Evolutionary conservation across 805 yeast species (phyloP).

Genomic region (Pichia paraexigua): DNA sequence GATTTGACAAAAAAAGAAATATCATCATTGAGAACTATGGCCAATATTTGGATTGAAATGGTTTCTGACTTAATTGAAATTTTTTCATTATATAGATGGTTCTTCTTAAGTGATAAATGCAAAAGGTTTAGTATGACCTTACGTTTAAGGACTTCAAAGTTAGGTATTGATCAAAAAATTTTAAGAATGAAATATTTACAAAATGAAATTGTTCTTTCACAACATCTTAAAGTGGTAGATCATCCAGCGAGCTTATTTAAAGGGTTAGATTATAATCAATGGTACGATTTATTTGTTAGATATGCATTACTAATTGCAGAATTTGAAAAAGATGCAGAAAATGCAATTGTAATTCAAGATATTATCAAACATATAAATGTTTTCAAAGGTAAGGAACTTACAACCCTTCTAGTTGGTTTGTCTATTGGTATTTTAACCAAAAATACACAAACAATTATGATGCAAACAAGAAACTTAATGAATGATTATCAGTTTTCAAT

Average conservation of each 20-base stretch:
- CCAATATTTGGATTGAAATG: constrained; percentile 72
- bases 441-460: constrained; percentile 48
- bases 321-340: constrained; percentile 44
- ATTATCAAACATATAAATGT: constrained; percentile 74
- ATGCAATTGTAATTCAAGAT: constrained; percentile 62
- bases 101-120: constrained; percentile 71
- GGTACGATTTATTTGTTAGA: constrained; percentile 83
- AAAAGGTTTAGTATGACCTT: constrained; percentile 63
- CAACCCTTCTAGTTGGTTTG: constrained; percentile 60
- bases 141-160: constrained; percentile 50
- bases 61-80: constrained; percentile 80
- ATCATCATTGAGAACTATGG: constrained; percentile 34
- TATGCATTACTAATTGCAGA: constrained; percentile 62
- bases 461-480: constrained; percentile 54
- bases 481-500: constrained; percentile 71
- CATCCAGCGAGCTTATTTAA: constrained; percentile 55
- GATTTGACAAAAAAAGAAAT: constrained; percentile 19
- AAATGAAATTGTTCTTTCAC: constrained; percentile 40
- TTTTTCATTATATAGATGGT: constrained; percentile 67
- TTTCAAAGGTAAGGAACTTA: constrained; percentile 53
- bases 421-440: constrained; percentile 39
- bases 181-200: constrained; percentile 59
- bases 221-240: constrained; percentile 18
- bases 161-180: constrained; percentile 66
- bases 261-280: constrained; percentile 66